Evolutionary conservation across 163 green algal species (phyloP), one percentile per base, ranked within the genome.

Genomic region (Trebouxia gelatinosa): DNA sequence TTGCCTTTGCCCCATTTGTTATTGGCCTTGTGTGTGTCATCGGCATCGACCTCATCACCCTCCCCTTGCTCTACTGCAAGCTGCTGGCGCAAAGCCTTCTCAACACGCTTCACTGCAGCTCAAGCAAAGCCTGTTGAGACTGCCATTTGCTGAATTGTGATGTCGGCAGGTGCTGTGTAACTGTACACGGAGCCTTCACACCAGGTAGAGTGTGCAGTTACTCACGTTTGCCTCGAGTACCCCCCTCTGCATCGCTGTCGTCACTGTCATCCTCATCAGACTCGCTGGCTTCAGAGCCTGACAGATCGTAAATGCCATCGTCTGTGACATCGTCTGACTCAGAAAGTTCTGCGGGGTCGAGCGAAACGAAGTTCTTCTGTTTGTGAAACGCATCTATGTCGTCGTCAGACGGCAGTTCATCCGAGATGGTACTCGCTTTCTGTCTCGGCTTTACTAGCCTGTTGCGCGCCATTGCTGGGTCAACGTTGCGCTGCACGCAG

Each of bases 81-180:
- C 79, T 91, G 90, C 31, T 86, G 70, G 59, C 88, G 87, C 31
- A 95, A 65, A 6, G 78, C 74, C 62, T 88, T 91, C 7, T 89
- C 90, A 75, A 92, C 82, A 68, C 85, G 85, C 37, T 87, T 82
- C 3, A 95, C 89, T 95, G 86, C 80, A 82, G 58, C 57, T 35
- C 21, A 32, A 19, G 26, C 21, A 6, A 17, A 2, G 2, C 2
- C 19, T 66, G 26, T 1, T 29, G 9, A 11, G 26, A 37, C 5
- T 29, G 57, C 19, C 19, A 11, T 65, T 11, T 29, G 26, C 57
- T 35, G 13, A 32, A 29, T 35, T 39, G 26, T 31, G 57, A 66
- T 29, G 26, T 37, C 9, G 5, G 21, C 21, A 59, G n/a, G n/a
- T 9, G 38, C 16, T 59, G 38, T 38, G 19, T 31, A 28, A 21